Evolutionary conservation across 2,329 filamentous ascomycete genomes (phyloP).

Genomic region (Aspergillus fischeri): DNA sequence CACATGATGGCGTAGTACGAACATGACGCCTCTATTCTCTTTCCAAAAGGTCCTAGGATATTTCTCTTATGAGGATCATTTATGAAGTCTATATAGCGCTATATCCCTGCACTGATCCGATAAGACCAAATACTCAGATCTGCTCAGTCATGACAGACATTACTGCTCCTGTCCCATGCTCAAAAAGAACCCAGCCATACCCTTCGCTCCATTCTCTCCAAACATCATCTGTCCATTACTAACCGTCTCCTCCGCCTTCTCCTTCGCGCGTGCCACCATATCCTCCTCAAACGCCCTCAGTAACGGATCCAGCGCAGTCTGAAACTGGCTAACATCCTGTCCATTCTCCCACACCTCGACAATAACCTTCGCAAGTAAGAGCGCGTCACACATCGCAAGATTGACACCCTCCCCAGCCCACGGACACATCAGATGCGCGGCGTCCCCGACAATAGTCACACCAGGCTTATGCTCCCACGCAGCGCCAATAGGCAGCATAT

Average conservation of each 20-base stretch:
- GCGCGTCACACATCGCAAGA: constrained; percentile 20
- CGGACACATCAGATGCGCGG: constrained; percentile 27
- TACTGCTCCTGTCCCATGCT: too few species aligned
- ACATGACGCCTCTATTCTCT: too few species aligned
- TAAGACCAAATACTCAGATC: too few species aligned
- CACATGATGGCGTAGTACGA: too few species aligned
- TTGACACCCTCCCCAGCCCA: constrained; percentile 30
- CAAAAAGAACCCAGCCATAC: constrained; percentile 1
- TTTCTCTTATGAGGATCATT: too few species aligned
- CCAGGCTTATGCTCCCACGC: constrained; percentile 16
- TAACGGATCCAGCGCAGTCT: constrained; percentile 11
- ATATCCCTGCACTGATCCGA: too few species aligned
- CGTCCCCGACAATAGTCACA: constrained; percentile 25
- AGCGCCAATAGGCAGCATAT: constrained; percentile 18
- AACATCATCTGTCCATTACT: constrained; percentile 5
- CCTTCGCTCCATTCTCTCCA: constrained; percentile 5
- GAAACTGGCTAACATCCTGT: constrained; percentile 1
- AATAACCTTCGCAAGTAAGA: constrained; percentile 16
- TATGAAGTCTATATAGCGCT: too few species aligned
- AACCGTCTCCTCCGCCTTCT: constrained; percentile 6
- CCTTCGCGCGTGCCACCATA: constrained; percentile 10
- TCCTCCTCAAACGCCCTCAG: constrained; percentile 15
- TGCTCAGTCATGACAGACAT: too few species aligned
- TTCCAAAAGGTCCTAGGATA: too few species aligned
- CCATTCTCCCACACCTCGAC: constrained; percentile 11